Conservation (phyloP, 345 rosid genomes). For the Salix arbutifolia region DNA sequence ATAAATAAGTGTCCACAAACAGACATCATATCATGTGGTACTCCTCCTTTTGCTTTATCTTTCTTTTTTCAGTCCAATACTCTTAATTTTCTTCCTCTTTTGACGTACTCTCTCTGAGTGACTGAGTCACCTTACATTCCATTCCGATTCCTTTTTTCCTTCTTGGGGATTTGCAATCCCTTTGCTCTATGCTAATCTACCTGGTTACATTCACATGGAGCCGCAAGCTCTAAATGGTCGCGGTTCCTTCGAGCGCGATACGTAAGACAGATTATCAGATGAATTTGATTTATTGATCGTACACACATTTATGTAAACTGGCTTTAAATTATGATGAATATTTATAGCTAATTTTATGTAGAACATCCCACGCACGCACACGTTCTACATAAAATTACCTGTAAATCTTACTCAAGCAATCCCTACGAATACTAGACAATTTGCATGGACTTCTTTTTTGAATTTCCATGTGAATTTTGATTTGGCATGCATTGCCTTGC, state of each 20-base stretch:
- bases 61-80: neutral
- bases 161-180: neutral
- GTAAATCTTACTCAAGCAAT: neutral
- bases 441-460: neutral
- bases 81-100: neutral
- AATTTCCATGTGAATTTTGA: neutral
- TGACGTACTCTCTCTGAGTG: neutral
- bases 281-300: too few species aligned
- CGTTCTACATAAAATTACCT: neutral
- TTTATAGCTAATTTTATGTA: too few species aligned
- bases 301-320: too few species aligned
- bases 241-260: neutral
- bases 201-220: neutral
- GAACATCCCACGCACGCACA: too few species aligned
- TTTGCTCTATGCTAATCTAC: neutral
- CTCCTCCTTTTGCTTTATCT: neutral
- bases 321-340: too few species aligned
- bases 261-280: too few species aligned
- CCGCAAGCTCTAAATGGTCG: neutral
- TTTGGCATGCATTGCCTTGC: neutral
- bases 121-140: neutral
- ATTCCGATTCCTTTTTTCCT: neutral
- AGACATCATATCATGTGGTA: neutral
- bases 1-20: neutral
- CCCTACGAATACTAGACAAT: neutral